Evolutionary conservation across 225 moss, liverwort and hornwort genomes (phyloP), one percentile per base, ranked within the genome.

Genomic region (Antitrichia curtipendula): DNA sequence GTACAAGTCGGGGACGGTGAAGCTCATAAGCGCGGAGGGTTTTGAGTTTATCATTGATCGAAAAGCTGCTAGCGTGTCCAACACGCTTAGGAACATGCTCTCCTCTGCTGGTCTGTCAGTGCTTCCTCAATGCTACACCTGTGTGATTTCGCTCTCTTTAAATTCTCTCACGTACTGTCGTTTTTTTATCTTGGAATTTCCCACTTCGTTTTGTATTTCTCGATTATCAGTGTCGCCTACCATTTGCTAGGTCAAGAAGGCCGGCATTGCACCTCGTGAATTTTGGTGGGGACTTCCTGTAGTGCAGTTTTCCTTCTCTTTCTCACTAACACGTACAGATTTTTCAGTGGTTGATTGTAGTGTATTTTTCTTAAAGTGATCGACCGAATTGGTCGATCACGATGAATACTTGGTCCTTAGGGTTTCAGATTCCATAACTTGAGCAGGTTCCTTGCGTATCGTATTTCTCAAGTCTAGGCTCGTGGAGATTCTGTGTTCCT

Each of bases 11-110:
- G 95, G 94, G 57, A 94, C 92, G 8, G 95, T 96, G 62, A 99
- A 95, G 93, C 94, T 97, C 66, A 92, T 99, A 47, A 99, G 97
- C 73, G 96, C 95, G 32, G 98, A 99, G 85, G 98, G 98, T 20
- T 94, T 91, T 64, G 98, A 97, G 89, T 96, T 97, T 70, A 90
- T 97, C 29, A 91, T 96, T 74, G 96, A 97, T 88, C 94, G 95
- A 28, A 96, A 96, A 88, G 97, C 98, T 53, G 98, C 97, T 16
- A 88, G 94, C 21, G 92, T 97, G 28, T 97, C 97, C 74, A 96
- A 95, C 84, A 99, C 94, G 36, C 88, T 99, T 34, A 91, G 94
- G 79, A 97, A 91, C 80, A 96, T 99, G 95, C 93, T 99, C 70
- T 95, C 94, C 22, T 97, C 97, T 40, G 92, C 91, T 52, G 98